These are phyloP conservation scores for Alternaria metachromatica DNA, from an alignment of 2,329 filamentous ascomycete genomes.

Conservation along the genomic window DNA sequence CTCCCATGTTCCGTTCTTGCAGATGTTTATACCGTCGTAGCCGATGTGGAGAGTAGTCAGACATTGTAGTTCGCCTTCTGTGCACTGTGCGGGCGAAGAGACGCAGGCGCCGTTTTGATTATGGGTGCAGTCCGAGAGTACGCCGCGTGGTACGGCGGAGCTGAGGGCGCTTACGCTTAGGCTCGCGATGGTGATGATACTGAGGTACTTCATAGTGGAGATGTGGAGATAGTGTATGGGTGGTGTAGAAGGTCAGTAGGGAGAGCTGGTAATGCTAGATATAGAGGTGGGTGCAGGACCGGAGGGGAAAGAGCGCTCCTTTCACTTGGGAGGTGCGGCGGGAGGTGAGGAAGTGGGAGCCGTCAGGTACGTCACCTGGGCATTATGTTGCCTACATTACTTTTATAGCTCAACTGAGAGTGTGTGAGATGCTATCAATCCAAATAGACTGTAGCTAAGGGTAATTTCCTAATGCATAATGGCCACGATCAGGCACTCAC, in stretches of 20 bases:
- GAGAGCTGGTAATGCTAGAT: too few relatives aligned
- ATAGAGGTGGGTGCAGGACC: neutral
- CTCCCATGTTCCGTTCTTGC: neutral
- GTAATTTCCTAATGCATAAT: fast-evolving
- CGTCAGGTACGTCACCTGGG: too few relatives aligned
- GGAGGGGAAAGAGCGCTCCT: neutral
- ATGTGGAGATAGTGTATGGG: too few relatives aligned
- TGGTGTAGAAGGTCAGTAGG: neutral
- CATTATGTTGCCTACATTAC: neutral
- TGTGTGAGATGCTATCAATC: neutral
- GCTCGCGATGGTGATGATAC: neutral
- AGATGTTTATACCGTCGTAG: neutral
- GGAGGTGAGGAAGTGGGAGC: neutral
- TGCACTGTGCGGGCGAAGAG: neutral
- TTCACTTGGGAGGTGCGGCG: neutral
- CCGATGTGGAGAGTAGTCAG: neutral
- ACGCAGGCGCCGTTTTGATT: neutral
- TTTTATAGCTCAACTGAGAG: neutral
- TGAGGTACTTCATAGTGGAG: neutral
- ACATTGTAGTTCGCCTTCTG: neutral
- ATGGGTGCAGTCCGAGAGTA: neutral
- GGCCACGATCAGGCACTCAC: fast-evolving
- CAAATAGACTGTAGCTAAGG: neutral
- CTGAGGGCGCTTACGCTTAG: neutral
- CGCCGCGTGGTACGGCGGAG: neutral